A percentile compares a stretch with the other conserved stretches of the same genome.
Evolutionary conservation across 1,284 basidiomycete species (phyloP).

Genomic region (Trametes polyzona): DNA sequence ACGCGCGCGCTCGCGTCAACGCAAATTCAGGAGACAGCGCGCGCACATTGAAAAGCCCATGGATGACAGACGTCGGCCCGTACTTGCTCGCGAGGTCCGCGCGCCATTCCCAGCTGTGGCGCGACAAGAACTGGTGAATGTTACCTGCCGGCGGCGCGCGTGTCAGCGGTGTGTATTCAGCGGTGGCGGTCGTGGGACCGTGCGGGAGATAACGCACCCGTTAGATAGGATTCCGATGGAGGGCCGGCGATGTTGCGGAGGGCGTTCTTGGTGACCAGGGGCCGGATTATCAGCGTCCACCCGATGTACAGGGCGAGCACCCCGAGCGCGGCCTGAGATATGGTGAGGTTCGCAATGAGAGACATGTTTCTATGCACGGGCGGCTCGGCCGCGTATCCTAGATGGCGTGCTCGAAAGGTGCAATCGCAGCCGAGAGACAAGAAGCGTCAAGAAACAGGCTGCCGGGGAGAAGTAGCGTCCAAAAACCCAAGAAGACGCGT

Average conservation of each 20-base stretch:
- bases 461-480: too few relatives aligned
- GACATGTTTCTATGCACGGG: not conserved
- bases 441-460: too few relatives aligned
- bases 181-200: too few relatives aligned
- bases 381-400: too few relatives aligned
- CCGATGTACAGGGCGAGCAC: slow-evolving; percentile 8
- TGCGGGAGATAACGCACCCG: slow-evolving; percentile 14
- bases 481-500: too few relatives aligned
- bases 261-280: slow-evolving; percentile 10
- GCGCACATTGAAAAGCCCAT: slow-evolving; percentile 16
- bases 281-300: slow-evolving; percentile 11
- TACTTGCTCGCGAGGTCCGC: slow-evolving; percentile 8
- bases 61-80: slow-evolving; percentile 8
- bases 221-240: slow-evolving; percentile 1
- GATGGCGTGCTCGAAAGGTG: not conserved
- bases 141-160: slow-evolving; percentile 11
- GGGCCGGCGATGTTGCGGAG: slow-evolving; percentile 23
- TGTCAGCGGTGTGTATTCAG: not conserved
- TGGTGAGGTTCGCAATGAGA: slow-evolving; percentile 2
- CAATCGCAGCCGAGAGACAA: too few relatives aligned
- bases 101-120: slow-evolving; percentile 19
- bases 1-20: not conserved
- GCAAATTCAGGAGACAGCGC: not conserved
- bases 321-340: slow-evolving; percentile 10
- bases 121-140: slow-evolving; percentile 8